A percentile compares a stretch with the other conserved stretches of the same genome.
These are phyloP conservation scores for Primulina tabacum DNA, from an alignment of 257 asterid species.

Conservation along the genomic window DNA sequence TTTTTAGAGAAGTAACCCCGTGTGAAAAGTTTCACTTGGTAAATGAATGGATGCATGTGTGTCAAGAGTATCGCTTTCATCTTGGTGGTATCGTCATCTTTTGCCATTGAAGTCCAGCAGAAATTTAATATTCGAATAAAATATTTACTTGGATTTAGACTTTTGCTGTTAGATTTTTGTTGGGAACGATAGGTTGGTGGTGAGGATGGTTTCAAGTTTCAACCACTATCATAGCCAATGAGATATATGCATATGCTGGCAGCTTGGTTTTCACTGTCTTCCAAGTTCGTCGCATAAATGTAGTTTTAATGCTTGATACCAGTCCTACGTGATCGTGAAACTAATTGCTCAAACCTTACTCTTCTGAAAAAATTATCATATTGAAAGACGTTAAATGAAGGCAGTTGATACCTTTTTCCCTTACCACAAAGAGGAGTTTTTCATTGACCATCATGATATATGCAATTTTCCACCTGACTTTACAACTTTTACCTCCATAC, in stretches of 20 bases:
- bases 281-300: too few species aligned
- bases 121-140: not conserved
- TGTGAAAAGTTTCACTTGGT: conserved; percentile 4
- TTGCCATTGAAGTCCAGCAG: not conserved
- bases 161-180: conserved; percentile 7
- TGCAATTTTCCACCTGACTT: too few species aligned
- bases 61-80: conserved; percentile 6
- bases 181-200: not conserved
- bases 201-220: not conserved
- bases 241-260: not conserved
- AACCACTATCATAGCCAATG: not conserved
- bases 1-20: not conserved
- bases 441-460: too few species aligned
- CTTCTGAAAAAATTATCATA: too few species aligned
- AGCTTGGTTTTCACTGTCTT: not conserved
- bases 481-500: too few species aligned
- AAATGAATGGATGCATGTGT: conserved; percentile 13
- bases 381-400: too few species aligned
- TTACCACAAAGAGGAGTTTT: too few species aligned
- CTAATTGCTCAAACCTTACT: too few species aligned
- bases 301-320: too few species aligned
- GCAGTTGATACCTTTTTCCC: too few species aligned
- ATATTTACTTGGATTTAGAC: not conserved
- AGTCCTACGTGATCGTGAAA: too few species aligned
- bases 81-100: not conserved